Evolutionary conservation across 805 yeast genomes (phyloP).

Genomic region (Helenozyma baotianmanensis): DNA sequence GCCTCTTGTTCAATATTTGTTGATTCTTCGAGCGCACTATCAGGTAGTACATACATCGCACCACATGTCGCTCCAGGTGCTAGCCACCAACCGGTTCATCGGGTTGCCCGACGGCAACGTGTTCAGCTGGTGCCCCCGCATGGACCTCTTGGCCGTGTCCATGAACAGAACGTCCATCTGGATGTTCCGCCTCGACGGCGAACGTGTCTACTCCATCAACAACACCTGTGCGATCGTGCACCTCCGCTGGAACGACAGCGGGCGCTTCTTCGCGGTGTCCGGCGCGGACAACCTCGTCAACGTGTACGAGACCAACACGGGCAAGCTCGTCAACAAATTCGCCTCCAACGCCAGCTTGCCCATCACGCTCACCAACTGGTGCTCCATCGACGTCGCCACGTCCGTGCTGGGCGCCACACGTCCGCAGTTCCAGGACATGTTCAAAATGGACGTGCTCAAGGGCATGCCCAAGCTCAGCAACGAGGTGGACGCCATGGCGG

Average conservation of each 20-base stretch:
- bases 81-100: slow-evolving; percentile 11
- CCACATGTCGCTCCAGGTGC: slow-evolving; percentile 1
- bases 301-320: slow-evolving; percentile 44
- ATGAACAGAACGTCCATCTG: slow-evolving; percentile 46
- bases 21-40: no score
- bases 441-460: slow-evolving; percentile 24
- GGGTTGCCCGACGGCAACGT: slow-evolving; percentile 34
- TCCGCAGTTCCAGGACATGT: slow-evolving; percentile 17
- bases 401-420: slow-evolving; percentile 2
- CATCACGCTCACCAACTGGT: slow-evolving; percentile 17
- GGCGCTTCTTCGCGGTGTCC: slow-evolving; percentile 39
- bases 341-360: slow-evolving; percentile 14
- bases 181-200: slow-evolving; percentile 52
- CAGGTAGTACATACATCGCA: no score
- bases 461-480: slow-evolving; percentile 33
- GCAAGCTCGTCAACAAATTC: slow-evolving; percentile 30
- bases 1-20: no score
- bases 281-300: slow-evolving; percentile 42
- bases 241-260: slow-evolving; percentile 31
- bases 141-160: slow-evolving; percentile 49
- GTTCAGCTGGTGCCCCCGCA: slow-evolving; percentile 47
- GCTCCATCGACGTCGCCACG: slow-evolving; percentile 5
- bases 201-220: slow-evolving; percentile 46
- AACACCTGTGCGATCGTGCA: slow-evolving; percentile 28
- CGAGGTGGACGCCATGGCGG: slow-evolving; percentile 5